Percentiles rank a stretch among this genome's conserved stretches.
phyloP scores from a whole-genome alignment of 495 filamentous ascomycete species.

The Penicillium egyptiacum region DNA sequence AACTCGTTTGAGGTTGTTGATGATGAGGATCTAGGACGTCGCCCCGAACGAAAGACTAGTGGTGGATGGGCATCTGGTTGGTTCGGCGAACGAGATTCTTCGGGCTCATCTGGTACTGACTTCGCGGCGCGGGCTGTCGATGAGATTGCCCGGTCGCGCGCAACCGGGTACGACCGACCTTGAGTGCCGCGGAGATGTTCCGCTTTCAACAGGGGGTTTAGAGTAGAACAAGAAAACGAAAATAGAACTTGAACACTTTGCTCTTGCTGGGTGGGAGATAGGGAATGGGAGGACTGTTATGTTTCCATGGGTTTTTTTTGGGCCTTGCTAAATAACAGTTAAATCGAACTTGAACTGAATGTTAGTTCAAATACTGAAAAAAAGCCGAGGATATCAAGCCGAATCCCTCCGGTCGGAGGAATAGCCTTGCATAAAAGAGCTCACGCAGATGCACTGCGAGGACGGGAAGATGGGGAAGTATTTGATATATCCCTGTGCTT shows the following conservation, averaged over 20 bases:
- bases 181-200: constrained; percentile 2
- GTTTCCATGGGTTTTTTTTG: too few species aligned
- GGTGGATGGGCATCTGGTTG: constrained; percentile 41
- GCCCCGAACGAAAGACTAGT: constrained; percentile 23
- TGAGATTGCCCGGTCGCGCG: constrained; percentile 21
- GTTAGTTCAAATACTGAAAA: background rate
- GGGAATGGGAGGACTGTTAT: background rate
- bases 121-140: constrained; percentile 34
- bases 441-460: constrained; percentile 24
- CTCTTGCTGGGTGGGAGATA: constrained; percentile 5
- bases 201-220: background rate
- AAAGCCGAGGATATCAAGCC: constrained; percentile 17
- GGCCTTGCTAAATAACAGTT: constrained; percentile 3
- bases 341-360: constrained; percentile 4
- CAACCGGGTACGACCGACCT: constrained; percentile 29
- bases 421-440: constrained; percentile 11
- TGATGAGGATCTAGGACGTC: constrained; percentile 58
- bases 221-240: constrained; percentile 8
- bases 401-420: constrained; percentile 22
- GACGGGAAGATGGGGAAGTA: constrained; percentile 18
- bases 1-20: constrained; percentile 83
- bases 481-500: constrained; percentile 18
- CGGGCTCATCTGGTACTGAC: constrained; percentile 33
- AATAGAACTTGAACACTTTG: constrained; percentile 9
- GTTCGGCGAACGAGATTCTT: constrained; percentile 37